Evolutionary conservation across 2,329 filamentous ascomycete genomes (phyloP), one percentile per base, ranked within the genome.

Genomic region (Hypoxylon sp.): DNA sequence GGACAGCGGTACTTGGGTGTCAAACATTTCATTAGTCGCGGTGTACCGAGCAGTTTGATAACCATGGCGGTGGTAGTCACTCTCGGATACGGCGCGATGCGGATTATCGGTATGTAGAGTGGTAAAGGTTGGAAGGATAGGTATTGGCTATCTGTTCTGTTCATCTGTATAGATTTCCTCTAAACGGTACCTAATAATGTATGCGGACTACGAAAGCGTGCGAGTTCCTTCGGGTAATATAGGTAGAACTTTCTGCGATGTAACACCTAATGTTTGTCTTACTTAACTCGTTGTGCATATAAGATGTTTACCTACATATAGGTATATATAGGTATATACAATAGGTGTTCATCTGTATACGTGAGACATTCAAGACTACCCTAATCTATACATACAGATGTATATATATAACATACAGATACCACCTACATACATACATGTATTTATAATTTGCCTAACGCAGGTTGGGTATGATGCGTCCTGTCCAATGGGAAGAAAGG

Each of bases 1-100:
- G 96, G 96, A 7, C 93, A 97, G 78, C 87, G 96, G 61, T 99
- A 99, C 77, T 86, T 99, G 59, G 86, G 91, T 66, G 97, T 99
- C 57, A 92, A 92, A 77, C 96, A 99, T 79, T 99, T 99, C 80
- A 91, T 99, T 75, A 97, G 92, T 56, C 86, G 94, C n/a, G 96
- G 96, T 76, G 89, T 99, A 38, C 95, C 96, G 0, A 90, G 92
- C 76, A 97, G 92, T 79, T 78, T 98, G 36, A 84, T 98, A 60
- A 90, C 94, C 0, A 91, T 97, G 73, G 79, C 85, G 0, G 92
- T 99, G 9, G 90, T 98, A 45, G 86, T 98, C 28, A 95, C 93
- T 0, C 82, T 99, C 45, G 97, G 96, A 0, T 99, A 98, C 80
- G 93, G 91, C 1, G 84, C 97, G 70, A 98, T 98, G 94, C 85